Percentiles rank a stretch among this genome's conserved stretches.
These are phyloP conservation scores for Metschnikowia picachoensis DNA, from an alignment of 805 yeast species.

Conservation along the genomic window DNA sequence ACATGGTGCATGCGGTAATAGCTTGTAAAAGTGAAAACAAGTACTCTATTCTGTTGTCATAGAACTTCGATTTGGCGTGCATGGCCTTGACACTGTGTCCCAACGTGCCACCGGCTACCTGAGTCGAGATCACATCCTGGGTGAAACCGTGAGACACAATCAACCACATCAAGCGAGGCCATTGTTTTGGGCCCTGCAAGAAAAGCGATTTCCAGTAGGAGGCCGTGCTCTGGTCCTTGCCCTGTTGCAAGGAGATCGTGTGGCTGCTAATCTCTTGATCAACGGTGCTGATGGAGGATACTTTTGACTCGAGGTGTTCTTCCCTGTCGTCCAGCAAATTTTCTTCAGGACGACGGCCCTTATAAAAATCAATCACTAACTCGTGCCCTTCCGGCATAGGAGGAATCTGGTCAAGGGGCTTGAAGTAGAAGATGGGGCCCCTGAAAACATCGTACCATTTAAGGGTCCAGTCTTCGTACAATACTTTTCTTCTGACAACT, in stretches of 20 bases:
- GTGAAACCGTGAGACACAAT: slow-evolving; percentile 56
- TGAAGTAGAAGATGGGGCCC: slow-evolving; percentile 58
- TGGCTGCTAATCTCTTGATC: slow-evolving; percentile 11
- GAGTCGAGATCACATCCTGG: slow-evolving; percentile 56
- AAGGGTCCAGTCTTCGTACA: slow-evolving; percentile 64
- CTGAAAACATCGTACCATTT: slow-evolving; percentile 49
- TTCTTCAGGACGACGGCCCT: slow-evolving; percentile 46
- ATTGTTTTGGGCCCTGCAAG: slow-evolving; percentile 46
- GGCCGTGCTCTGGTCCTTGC: slow-evolving; percentile 30
- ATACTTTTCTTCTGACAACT: slow-evolving; percentile 55
- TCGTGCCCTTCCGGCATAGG: slow-evolving; percentile 60
- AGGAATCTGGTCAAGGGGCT: slow-evolving; percentile 54
- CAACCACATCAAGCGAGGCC: slow-evolving; percentile 52
- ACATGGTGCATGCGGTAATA: slow-evolving; percentile 73
- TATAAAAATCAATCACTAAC: slow-evolving; percentile 61
- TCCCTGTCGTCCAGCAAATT: slow-evolving; percentile 14
- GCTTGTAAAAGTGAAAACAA: slow-evolving; percentile 66
- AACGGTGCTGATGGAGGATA: slow-evolving; percentile 7
- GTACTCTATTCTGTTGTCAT: slow-evolving; percentile 68
- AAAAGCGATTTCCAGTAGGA: slow-evolving; percentile 40
- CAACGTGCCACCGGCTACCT: slow-evolving; percentile 39
- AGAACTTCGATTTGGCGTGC: slow-evolving; percentile 58
- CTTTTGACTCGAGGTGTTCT: slow-evolving; percentile 13
- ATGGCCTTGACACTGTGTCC: slow-evolving; percentile 45
- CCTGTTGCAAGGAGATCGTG: slow-evolving; percentile 11